Percentiles rank a stretch among this genome's conserved stretches.
phyloP scores from a whole-genome alignment of 176 grass and related monocot species.

The Musa beccarii region DNA sequence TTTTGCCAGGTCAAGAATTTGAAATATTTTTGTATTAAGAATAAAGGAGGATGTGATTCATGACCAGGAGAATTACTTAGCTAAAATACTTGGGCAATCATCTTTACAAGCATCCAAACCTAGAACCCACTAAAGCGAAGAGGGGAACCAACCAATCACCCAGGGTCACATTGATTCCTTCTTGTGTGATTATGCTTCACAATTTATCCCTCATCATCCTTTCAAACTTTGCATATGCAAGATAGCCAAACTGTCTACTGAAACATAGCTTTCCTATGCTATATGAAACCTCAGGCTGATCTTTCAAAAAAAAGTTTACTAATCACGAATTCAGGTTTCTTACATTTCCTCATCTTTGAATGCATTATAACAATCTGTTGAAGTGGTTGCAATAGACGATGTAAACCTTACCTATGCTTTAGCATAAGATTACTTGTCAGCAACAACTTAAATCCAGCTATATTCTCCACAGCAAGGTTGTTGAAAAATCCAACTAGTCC shows the following conservation, averaged over 20 bases:
- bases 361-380: neutral
- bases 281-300: neutral
- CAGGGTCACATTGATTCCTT: neutral
- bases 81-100: no score
- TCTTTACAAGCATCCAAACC: no score
- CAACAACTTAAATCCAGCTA: slow-evolving; percentile 55
- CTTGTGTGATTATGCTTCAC: neutral
- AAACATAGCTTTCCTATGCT: neutral
- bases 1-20: no score
- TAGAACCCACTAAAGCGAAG: no score
- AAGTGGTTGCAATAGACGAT: neutral
- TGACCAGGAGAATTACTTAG: no score
- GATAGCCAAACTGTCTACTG: neutral
- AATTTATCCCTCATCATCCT: neutral
- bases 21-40: no score
- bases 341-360: neutral
- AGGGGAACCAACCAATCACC: neutral
- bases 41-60: no score
- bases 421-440: slow-evolving; percentile 51
- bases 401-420: slow-evolving; percentile 26
- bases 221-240: neutral
- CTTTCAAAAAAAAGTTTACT: neutral
- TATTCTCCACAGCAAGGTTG: slow-evolving; percentile 71
- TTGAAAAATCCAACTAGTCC: slow-evolving; percentile 60
- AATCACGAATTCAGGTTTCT: neutral